A percentile compares a stretch with the other conserved stretches of the same genome.
phyloP scores from a whole-genome alignment of 2,329 filamentous ascomycete species.

The Trichoderma brevicompactum region DNA sequence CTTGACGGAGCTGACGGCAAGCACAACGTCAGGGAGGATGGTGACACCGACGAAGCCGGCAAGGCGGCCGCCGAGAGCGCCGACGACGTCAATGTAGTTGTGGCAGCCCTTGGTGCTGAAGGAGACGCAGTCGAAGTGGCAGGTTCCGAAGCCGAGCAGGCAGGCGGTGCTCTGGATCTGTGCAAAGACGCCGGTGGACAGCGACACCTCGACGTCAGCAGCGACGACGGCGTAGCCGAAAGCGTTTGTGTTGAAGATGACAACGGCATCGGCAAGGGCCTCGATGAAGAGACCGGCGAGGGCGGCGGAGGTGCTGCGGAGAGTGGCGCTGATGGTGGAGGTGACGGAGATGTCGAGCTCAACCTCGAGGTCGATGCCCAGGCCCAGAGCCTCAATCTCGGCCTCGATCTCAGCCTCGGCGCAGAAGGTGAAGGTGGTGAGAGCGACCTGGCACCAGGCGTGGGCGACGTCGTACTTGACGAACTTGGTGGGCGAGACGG shows the following conservation, averaged over 20 bases:
- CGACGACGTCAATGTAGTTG: slow-evolving; percentile 44
- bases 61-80: slow-evolving; percentile 34
- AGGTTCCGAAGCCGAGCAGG: slow-evolving; percentile 40
- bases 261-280: slow-evolving; percentile 39
- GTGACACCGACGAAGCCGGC: slow-evolving; percentile 41
- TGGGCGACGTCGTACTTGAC: slow-evolving; percentile 42
- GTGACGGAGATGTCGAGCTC: slow-evolving; percentile 31
- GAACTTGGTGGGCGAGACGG: slow-evolving; percentile 43
- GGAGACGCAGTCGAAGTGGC: slow-evolving; percentile 46
- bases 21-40: slow-evolving; percentile 41
- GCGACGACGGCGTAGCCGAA: slow-evolving; percentile 40
- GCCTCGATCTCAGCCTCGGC: slow-evolving; percentile 40
- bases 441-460: slow-evolving; percentile 44
- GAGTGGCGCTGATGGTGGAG: slow-evolving; percentile 37
- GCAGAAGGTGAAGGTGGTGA: slow-evolving; percentile 43
- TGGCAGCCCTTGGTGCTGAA: slow-evolving; percentile 46
- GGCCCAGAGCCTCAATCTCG: slow-evolving; percentile 34
- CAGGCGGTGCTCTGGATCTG: slow-evolving; percentile 37
- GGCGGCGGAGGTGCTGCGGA: slow-evolving; percentile 42
- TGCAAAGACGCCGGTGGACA: slow-evolving; percentile 36
- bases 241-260: slow-evolving; percentile 45
- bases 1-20: slow-evolving; percentile 37
- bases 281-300: slow-evolving; percentile 43
- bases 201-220: slow-evolving; percentile 36
- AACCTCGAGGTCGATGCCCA: slow-evolving; percentile 35